Evolutionary conservation across 2,329 filamentous ascomycete species (phyloP).

Genomic region (Thermochaetoides dissita): DNA sequence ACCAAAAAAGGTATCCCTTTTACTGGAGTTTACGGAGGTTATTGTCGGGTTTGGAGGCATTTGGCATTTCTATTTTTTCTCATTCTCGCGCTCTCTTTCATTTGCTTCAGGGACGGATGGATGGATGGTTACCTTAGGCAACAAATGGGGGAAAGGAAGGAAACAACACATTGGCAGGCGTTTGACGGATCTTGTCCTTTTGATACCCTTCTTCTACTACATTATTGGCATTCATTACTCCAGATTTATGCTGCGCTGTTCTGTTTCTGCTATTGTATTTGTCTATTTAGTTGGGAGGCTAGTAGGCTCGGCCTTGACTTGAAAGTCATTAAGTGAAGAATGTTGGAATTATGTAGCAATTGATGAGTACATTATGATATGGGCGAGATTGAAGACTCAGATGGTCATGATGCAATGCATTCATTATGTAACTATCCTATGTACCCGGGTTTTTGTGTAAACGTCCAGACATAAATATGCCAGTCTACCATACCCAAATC

Average conservation of each 20-base stretch:
- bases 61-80: constrained; percentile 2
- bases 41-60: constrained; percentile 3
- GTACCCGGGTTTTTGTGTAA: background rate
- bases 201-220: constrained; percentile 14
- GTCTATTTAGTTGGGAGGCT: too few relatives aligned
- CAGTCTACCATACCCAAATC: background rate
- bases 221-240: constrained; percentile 8
- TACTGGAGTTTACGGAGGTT: constrained; percentile 1
- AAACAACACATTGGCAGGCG: constrained; percentile 11
- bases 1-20: too few relatives aligned
- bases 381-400: too few relatives aligned
- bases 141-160: too few relatives aligned
- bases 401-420: too few relatives aligned
- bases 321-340: too few relatives aligned
- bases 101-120: constrained; percentile 1
- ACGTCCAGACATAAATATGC: background rate
- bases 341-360: too few relatives aligned
- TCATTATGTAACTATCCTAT: background rate
- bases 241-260: constrained; percentile 1
- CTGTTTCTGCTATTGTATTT: constrained; percentile 1
- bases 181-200: constrained; percentile 12
- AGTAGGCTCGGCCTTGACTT: too few relatives aligned
- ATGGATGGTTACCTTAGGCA: too few relatives aligned
- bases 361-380: too few relatives aligned
- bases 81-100: constrained; percentile 5